These are phyloP conservation scores for Citrus maxima DNA, from an alignment of 345 rosid species.

Conservation along the genomic window DNA sequence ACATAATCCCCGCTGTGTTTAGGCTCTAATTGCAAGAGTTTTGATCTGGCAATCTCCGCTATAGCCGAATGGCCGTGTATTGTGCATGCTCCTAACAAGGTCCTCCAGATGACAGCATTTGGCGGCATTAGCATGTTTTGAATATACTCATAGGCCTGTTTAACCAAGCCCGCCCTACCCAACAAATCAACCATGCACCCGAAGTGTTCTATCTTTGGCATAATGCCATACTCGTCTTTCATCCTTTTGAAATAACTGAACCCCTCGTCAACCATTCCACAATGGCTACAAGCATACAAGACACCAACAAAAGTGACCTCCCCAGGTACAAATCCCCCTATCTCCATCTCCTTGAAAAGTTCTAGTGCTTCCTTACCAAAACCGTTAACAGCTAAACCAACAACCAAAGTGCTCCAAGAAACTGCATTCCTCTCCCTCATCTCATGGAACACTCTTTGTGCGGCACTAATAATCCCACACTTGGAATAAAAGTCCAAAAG, in stretches of 20 bases:
- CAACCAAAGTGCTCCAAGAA: slow-evolving; percentile 80
- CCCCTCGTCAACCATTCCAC: slow-evolving; percentile 80
- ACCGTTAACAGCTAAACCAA: slow-evolving; percentile 85
- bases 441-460: slow-evolving; percentile 49
- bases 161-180: slow-evolving; percentile 76
- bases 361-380: slow-evolving; percentile 68
- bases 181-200: slow-evolving; percentile 92
- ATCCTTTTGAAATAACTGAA: slow-evolving; percentile 59
- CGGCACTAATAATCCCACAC: slow-evolving; percentile 59
- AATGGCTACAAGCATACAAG: slow-evolving; percentile 86
- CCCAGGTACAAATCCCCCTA: slow-evolving; percentile 42
- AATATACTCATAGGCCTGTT: slow-evolving; percentile 53
- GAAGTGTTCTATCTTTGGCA: slow-evolving; percentile 74
- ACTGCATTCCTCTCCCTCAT: slow-evolving; percentile 60
- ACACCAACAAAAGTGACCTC: slow-evolving; percentile 80
- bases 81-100: slow-evolving; percentile 66
- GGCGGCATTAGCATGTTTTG: slow-evolving; percentile 59
- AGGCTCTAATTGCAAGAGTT: slow-evolving; percentile 58
- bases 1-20: slow-evolving; percentile 78
- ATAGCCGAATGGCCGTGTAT: slow-evolving; percentile 54
- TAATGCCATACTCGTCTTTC: slow-evolving; percentile 57
- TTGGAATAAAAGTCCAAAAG: slow-evolving; percentile 80
- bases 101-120: slow-evolving; percentile 81
- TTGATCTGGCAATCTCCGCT: slow-evolving; percentile 57
- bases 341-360: slow-evolving; percentile 55